Conservation (phyloP, 1,284 basidiomycete species). For the Leccinum pachyderme region DNA sequence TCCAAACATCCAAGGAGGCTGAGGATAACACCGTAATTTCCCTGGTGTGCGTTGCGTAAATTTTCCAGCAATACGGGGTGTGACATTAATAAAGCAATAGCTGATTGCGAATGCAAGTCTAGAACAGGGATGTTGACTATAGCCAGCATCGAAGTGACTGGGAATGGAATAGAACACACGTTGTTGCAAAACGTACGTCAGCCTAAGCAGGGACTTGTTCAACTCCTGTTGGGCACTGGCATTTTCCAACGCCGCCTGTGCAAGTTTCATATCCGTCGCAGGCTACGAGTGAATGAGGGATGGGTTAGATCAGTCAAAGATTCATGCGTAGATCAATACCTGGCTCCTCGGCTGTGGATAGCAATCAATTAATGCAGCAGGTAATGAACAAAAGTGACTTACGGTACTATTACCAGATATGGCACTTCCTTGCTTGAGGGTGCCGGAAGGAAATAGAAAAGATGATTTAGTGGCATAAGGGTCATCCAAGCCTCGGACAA, state of each 20-base stretch:
- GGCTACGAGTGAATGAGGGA: conserved; percentile 33
- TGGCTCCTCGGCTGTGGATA: conserved; percentile 31
- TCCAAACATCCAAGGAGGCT: conserved; percentile 89
- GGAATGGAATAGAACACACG: conserved; percentile 41
- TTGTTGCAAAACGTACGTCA: conserved; percentile 85
- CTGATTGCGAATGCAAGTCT: conserved; percentile 72
- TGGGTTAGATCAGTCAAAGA: not conserved
- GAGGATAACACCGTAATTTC: conserved; percentile 87
- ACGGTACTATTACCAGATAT: conserved; percentile 47
- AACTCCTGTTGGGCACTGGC: conserved; percentile 83
- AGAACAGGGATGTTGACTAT: conserved; percentile 5
- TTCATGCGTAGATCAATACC: conserved; percentile 16
- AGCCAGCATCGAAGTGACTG: not conserved
- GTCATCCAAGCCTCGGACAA: conserved; percentile 75
- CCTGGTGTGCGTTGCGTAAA: conserved; percentile 82
- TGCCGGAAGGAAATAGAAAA: conserved; percentile 16
- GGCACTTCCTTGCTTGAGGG: conserved; percentile 21
- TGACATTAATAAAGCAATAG: conserved; percentile 79
- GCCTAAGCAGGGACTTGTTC: conserved; percentile 76
- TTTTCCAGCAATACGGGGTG: conserved; percentile 82
- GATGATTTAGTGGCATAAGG: conserved; percentile 55
- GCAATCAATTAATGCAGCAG: conserved; percentile 5
- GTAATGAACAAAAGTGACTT: conserved; percentile 17
- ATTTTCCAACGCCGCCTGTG: conserved; percentile 67
- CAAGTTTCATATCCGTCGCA: conserved; percentile 50